Evolutionary conservation across 2,329 filamentous ascomycete species (phyloP).

Genomic region (Lecanoromycetidae sp.): DNA sequence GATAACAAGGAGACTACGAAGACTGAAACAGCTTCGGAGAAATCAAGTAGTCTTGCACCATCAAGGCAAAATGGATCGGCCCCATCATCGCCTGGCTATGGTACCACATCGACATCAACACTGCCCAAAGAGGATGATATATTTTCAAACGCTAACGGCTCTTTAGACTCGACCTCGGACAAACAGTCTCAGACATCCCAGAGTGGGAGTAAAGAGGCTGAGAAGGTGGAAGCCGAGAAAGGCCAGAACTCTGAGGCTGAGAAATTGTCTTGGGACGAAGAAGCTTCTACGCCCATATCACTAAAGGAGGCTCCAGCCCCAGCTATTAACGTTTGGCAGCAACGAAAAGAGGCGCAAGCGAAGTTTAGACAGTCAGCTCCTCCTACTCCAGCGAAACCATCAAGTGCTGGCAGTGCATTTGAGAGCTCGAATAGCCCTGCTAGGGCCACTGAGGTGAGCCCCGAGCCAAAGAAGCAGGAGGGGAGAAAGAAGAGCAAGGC

Average conservation of each 20-base stretch:
- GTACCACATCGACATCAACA: constrained; percentile 41
- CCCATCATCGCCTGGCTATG: constrained; percentile 43
- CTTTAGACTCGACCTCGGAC: constrained; percentile 56
- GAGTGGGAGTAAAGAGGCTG: constrained; percentile 33
- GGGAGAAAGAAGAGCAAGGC: constrained; percentile 16
- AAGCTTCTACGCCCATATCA: constrained; percentile 47
- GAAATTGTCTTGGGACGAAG: constrained; percentile 47
- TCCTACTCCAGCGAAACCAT: constrained; percentile 18
- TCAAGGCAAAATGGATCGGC: constrained; percentile 25
- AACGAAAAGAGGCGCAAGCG: constrained; percentile 55
- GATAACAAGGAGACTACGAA: neutral
- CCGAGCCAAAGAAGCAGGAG: constrained; percentile 15
- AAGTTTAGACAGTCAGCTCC: constrained; percentile 27
- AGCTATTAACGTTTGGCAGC: constrained; percentile 75
- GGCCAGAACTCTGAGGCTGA: constrained; percentile 44
- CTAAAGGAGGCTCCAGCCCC: constrained; percentile 74
- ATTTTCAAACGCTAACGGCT: constrained; percentile 49
- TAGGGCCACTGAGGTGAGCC: constrained; percentile 3
- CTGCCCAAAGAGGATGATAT: constrained; percentile 48
- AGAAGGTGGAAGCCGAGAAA: constrained; percentile 34
- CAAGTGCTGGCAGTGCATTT: constrained; percentile 3
- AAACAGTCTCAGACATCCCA: constrained; percentile 51
- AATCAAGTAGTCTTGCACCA: constrained; percentile 26
- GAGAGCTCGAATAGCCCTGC: constrained; percentile 18
- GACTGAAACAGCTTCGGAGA: constrained; percentile 7